Percentiles rank a stretch among this genome's conserved stretches.
Conservation (phyloP, 352 stramenopile genomes). For the Phytophthora syringae region DNA sequence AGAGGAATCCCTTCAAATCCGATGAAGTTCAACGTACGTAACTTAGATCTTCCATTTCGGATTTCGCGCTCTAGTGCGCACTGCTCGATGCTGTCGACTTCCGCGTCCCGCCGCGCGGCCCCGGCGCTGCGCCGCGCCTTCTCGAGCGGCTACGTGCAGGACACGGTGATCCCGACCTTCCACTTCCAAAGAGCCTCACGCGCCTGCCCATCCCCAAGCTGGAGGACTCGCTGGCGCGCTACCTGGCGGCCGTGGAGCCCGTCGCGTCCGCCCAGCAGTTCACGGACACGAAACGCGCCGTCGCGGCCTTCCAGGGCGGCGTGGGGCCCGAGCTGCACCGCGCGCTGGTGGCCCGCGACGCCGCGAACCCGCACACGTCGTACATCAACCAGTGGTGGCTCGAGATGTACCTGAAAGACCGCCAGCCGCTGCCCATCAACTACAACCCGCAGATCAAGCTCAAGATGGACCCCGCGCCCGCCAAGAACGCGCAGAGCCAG, state of each 20-base stretch:
- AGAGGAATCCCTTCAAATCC: too few species aligned
- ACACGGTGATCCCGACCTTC: constrained; percentile 89
- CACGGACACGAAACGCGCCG: constrained; percentile 57
- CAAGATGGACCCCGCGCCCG: constrained; percentile 78
- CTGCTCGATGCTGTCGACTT: constrained; percentile 8
- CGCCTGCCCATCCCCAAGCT: constrained; percentile 89
- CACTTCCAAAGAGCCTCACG: constrained; percentile 89
- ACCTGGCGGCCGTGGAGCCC: constrained; percentile 79
- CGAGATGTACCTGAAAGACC: constrained; percentile 92
- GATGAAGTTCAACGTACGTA: too few species aligned
- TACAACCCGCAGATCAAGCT: constrained; percentile 93
- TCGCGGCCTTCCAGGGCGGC: constrained; percentile 60
- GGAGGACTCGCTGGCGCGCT: constrained; percentile 82
- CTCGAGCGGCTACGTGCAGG: constrained; percentile 71
- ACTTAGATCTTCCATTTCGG: too few species aligned
- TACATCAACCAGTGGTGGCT: constrained; percentile 95
- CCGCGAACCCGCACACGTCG: constrained; percentile 84
- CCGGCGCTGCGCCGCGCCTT: constrained; percentile 29
- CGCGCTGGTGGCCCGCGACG: constrained; percentile 79
- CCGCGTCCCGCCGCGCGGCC: neutral
- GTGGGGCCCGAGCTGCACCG: constrained; percentile 73
- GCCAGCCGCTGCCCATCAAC: constrained; percentile 88
- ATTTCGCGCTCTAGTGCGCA: too few species aligned
- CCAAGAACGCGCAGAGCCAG: constrained; percentile 88
- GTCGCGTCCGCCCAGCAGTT: constrained; percentile 69